Base-by-base conservation (phyloP, 768 basidiomycete species). In the Leccinum olivaceopallidum region DNA sequence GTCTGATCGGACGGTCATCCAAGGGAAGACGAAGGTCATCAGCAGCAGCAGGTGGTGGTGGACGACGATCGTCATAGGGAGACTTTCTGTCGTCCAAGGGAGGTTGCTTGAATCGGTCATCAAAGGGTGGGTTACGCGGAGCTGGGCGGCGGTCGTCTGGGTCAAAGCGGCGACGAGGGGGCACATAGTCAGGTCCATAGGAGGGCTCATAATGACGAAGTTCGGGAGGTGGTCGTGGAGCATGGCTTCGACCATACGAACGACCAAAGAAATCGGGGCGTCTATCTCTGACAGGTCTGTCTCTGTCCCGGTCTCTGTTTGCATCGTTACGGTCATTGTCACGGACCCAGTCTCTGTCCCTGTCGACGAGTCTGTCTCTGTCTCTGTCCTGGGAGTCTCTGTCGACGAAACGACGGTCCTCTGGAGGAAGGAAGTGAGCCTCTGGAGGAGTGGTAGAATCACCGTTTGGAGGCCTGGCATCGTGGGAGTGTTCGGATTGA, bases 201-300 rank as follows among this genome's bases (percentile, higher is more conserved):
- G 76, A 73, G 7, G 80, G 74, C 20, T 83, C 81, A 60, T 80
- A 82, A 51, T 82, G 81, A 28, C 82, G 77, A 54, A 77, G 75
- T 53, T 82, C 81, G 54, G 78, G 76, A 26, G 78, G 79, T 24
- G 78, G 79, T 49, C 80, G 71, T 18, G 79, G 78, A 22, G 69
- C 67, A 62, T 78, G 76, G 61, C 69, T 73, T 67, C 70, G 76
- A 59, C 71, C 78, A 62, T 76, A 80, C 50, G 74, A 76, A 59
- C 75, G 77, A 52, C 73, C 74, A 61, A 69, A 69, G 49, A 74
- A 73, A 24, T 78, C 77, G 44, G 75, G 69, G 26, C 78, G 75
- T 54, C 75, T 76, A n/a, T 78, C 69, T n/a, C 70, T 64, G 55
- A 56, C 36, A 13, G 76, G 71, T 55, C 73, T 64, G 42, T 73